Evolutionary conservation across 1,284 basidiomycete species (phyloP), one percentile per base, ranked within the genome.

Genomic region (Sanghuangporus baumii): DNA sequence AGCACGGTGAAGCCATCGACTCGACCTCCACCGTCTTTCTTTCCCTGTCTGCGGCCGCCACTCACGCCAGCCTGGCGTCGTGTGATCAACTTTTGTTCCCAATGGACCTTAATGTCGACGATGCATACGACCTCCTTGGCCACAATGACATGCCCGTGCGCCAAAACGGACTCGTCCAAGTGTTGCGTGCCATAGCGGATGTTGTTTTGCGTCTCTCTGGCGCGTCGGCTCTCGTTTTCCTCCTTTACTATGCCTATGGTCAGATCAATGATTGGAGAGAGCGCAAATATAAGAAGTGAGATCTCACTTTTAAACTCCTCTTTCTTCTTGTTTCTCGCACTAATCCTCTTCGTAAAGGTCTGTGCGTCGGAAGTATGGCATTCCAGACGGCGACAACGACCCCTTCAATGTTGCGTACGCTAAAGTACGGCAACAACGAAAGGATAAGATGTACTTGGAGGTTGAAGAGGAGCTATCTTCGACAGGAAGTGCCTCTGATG

Each of bases 401-500:
- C 88, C 91, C 8, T 93, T 93, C 78, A 87, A 87, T 71, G 86
- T 92, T 63, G 91, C 90, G n/a, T 89, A 89, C 73, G 85, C 87
- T 66, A 87, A 87, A 61, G 89, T 81, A 26, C 73, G 78, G 67
- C 75, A 67, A 47, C 31, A 79, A 62, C 79, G 80, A 67, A 77
- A 82, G 70, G 78, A 82, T 11, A 31, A n/a, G 40, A 31, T 7
- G 12, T n/a, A 57, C 31, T 34, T 18, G 12, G n/a, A 34, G 55
- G 26, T 18, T 16, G 47, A 37, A 50, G 2, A 38, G n/a, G n/a
- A 48, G n/a, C 23, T 47, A 12, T 20, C 61, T 14, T 18, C 36
- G 16, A 26, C 55, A 14, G 26, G 2, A 18, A 51, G 47, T 14
- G 6, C 43, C 6, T 11, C 57, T 26, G 26, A n/a, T 23, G 48